A percentile compares a stretch with the other conserved stretches of the same genome.
Evolutionary conservation across 2,329 filamentous ascomycete species (phyloP).

Genomic region (Juglanconis sp.): DNA sequence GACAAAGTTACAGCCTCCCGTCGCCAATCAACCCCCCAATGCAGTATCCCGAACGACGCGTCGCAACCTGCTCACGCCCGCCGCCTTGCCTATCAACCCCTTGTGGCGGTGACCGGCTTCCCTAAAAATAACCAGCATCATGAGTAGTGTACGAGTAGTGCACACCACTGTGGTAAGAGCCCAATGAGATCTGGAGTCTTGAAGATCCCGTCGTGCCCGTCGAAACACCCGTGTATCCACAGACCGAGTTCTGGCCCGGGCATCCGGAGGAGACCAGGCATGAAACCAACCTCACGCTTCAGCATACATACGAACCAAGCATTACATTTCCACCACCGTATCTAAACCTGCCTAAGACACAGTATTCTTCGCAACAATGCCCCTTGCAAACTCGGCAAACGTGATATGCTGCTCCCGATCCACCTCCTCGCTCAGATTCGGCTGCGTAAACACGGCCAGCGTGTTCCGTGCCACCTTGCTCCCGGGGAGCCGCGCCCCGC

Average conservation of each 20-base stretch:
- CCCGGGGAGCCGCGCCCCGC: conserved; percentile 58
- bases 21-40: conserved; percentile 12
- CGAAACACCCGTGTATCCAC: neutral
- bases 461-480: conserved; percentile 73
- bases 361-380: conserved; percentile 58
- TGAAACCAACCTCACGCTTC: neutral
- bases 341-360: conserved; percentile 32
- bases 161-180: neutral
- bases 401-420: conserved; percentile 64
- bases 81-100: neutral
- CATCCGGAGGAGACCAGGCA: too few relatives aligned
- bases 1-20: neutral
- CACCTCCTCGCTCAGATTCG: conserved; percentile 79
- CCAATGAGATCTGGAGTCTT: neutral
- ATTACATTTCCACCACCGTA: too few relatives aligned
- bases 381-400: conserved; percentile 73
- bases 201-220: neutral
- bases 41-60: conserved; percentile 13
- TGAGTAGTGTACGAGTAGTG: neutral
- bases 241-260: neutral
- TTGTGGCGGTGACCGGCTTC: neutral
- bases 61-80: neutral
- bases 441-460: conserved; percentile 94
- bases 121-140: neutral
- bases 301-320: neutral